Base-by-base conservation (phyloP, 192 early-diverging fungal species). In the Linnemannia hyalina region DNA sequence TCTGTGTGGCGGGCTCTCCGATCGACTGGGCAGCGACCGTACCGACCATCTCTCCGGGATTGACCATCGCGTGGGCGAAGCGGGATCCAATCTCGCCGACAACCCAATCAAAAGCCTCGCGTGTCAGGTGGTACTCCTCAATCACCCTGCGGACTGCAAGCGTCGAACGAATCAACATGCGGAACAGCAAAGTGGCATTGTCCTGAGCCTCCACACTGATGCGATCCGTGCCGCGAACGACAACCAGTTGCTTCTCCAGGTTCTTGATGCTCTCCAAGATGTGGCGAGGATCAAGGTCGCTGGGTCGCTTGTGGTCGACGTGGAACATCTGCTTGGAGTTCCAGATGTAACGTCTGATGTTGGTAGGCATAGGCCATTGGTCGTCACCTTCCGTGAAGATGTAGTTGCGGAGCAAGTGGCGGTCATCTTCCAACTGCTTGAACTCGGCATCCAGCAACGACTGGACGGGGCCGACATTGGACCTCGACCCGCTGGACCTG, bases 1-100 rank as follows among this genome's bases (percentile, higher is more conserved):
- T 99, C 87, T 99, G 98, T 60, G 98, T 99, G 5, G 98, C 97
- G 44, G 98, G 98, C 89, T 99, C 98, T 89, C 98, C 98, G 89
- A 99, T 99, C 32, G 97, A 98, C 89, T 99, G 98, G 22, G 98
- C 98, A 35, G 98, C 98, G 77, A 99, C 91, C 20, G 96, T 97
- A 47, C 98, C 98, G 22, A 99, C 97, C 97, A 99, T 99, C 91
- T 99, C 98, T 54, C 98, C 97, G 2, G 97, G 96, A 77, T 96
- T 95, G 42, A 98, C 97, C 74, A 97, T 92, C 38, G 98, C 93
- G 71, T 94, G 95, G 87, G 95, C 95, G 89, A 99, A 99, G 29
- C 98, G 92, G 11, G 93, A 93, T 88, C 96, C 95, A 82, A 99
- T 97, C 87, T 99, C 98, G 15, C 97, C 97, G 49, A 99, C 81